Base-by-base conservation (phyloP, 2,329 filamentous ascomycete species). In the Calonectria crousiana region DNA sequence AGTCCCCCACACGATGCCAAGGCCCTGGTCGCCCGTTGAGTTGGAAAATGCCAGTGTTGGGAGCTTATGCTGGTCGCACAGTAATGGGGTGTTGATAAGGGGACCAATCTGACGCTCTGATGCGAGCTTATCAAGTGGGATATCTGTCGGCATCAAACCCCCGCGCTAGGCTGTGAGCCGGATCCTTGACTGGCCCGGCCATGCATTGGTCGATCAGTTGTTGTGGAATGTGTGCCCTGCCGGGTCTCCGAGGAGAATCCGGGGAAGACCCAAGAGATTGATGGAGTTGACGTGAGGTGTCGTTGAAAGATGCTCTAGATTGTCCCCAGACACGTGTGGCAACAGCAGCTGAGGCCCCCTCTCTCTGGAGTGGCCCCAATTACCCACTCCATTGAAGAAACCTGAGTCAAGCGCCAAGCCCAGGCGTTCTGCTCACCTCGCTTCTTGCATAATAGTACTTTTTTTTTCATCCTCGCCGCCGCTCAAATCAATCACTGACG, bases 81-180 rank as follows among this genome's bases (percentile, higher is more conserved):
- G n/a, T 8, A 13, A n/a, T 47, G 44, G 66, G 66, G 34, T 26
- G 66, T 64, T 58, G 56, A 62, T 38, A 30, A 44, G 38, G 66
- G 47, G 36, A 52, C 66, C 56, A 62, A 64, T 64, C 56, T 52
- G 26, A 60, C 53, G 41, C 51, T 69, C 49, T 23, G 16, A 69
- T 64, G 67, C 44, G 32, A 64, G 67, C 67, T 69, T 69, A 69
- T 69, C 67, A 69, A 20, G 53, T 23, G 56, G 52, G 34, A 69
- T 62, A 11, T 23, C n/a, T 11, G 67, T 51, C 67, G 30, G 52
- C 34, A 52, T 52, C 67, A 62, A 52, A 44, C 30, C 51, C 67
- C 56, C 41, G 44, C 67, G 44, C 67, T 69, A 69, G 41, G 26
- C n/a, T 32, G n/a, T 36, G 56, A 52, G 56, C 67, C 56, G 34